Conservation (phyloP, 2,329 filamentous ascomycete species). For the Sclerotinia sclerotiorum region DNA sequence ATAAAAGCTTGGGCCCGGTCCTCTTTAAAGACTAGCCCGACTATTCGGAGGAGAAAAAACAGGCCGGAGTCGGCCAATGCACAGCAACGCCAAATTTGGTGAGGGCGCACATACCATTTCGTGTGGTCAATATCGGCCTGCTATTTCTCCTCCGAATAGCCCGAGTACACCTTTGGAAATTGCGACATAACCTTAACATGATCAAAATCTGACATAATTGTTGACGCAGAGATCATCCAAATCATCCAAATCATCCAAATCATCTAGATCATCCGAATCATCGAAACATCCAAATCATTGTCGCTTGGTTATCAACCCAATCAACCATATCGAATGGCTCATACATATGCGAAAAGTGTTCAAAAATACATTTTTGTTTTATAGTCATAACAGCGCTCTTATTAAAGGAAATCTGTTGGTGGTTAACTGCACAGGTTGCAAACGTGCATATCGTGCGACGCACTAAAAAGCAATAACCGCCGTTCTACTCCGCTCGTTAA, state of each 20-base stretch:
- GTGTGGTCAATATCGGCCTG: too few species aligned
- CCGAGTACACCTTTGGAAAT: not conserved
- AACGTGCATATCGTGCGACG: slow-evolving; percentile 9
- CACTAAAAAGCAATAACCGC: slow-evolving; percentile 13
- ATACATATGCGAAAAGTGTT: too few species aligned
- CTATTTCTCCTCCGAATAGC: too few species aligned
- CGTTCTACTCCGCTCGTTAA: slow-evolving; percentile 2
- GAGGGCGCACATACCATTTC: too few species aligned
- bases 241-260: not conserved
- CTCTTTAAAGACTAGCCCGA: too few species aligned
- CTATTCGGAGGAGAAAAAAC: too few species aligned
- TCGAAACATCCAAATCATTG: not conserved
- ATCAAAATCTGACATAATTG: not conserved
- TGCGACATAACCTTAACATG: not conserved
- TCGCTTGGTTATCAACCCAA: not conserved
- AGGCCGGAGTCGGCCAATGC: too few species aligned
- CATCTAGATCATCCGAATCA: not conserved
- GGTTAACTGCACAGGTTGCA: not conserved
- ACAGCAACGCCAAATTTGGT: too few species aligned
- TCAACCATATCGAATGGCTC: not conserved
- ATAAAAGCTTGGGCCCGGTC: too few species aligned
- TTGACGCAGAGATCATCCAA: not conserved
- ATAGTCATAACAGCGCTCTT: slow-evolving; percentile 6
- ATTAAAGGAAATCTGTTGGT: not conserved
- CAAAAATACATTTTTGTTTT: not conserved